A percentile compares a stretch with the other conserved stretches of the same genome.
These are phyloP conservation scores for Penicillium turbatum DNA, from an alignment of 495 filamentous ascomycete species.

Conservation along the genomic window DNA sequence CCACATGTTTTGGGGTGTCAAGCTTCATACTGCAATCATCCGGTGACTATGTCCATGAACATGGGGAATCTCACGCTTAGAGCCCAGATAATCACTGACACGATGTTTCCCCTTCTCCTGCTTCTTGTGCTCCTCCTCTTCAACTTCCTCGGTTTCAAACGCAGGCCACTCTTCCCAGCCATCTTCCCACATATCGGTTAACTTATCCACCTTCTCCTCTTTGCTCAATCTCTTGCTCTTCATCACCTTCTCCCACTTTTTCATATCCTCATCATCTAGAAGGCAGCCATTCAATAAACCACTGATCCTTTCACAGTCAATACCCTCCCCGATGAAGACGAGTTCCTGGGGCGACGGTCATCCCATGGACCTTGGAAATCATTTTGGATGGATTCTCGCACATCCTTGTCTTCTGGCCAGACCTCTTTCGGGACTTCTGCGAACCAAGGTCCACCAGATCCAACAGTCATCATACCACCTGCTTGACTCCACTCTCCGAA, in stretches of 20 bases:
- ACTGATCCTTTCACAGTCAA: constrained; percentile 41
- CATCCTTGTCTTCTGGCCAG: constrained; percentile 44
- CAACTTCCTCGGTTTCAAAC: constrained; percentile 36
- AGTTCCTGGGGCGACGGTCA: constrained; percentile 56
- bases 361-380: constrained; percentile 53
- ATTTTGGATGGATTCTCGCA: constrained; percentile 36
- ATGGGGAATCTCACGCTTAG: constrained; percentile 43
- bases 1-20: no score
- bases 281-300: constrained; percentile 48
- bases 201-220: constrained; percentile 32
- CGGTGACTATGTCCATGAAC: constrained; percentile 22
- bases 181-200: constrained; percentile 48
- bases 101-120: constrained; percentile 21
- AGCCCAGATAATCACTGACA: constrained; percentile 30
- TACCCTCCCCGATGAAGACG: constrained; percentile 54
- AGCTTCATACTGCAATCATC: constrained; percentile 5
- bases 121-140: constrained; percentile 22
- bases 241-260: constrained; percentile 49
- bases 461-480: constrained; percentile 54
- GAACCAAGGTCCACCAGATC: constrained; percentile 52
- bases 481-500: constrained; percentile 59
- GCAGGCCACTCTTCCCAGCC: constrained; percentile 54
- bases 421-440: constrained; percentile 42
- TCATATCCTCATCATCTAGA: constrained; percentile 46
- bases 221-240: constrained; percentile 27